phyloP scores from a whole-genome alignment of 169 alveolate species.

The Plasmodium vivax region DNA sequence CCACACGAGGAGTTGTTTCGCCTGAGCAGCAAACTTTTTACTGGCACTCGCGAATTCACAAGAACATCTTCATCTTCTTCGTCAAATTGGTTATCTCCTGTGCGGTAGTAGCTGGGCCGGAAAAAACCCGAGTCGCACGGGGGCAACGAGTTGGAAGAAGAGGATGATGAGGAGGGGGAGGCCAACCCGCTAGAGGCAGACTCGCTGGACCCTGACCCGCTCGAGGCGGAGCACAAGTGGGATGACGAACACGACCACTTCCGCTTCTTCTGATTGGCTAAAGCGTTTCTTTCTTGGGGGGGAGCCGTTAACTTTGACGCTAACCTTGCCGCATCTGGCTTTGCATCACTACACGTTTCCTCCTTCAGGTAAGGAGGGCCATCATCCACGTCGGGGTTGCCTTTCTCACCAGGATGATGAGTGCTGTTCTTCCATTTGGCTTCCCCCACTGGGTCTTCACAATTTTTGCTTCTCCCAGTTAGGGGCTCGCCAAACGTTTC shows the following conservation, averaged over 20 bases:
- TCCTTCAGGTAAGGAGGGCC: neutral
- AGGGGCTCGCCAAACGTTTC: neutral
- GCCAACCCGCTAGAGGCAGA: neutral
- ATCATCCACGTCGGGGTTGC: neutral
- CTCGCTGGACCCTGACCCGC: neutral
- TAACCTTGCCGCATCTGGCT: neutral
- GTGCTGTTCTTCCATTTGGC: neutral
- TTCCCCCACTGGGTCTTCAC: neutral
- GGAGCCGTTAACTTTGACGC: neutral
- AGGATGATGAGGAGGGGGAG: neutral
- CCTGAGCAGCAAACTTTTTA: neutral
- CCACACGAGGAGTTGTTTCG: neutral
- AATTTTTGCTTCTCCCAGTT: neutral
- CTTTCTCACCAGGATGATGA: neutral
- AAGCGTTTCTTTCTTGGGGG: neutral
- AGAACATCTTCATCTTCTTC: neutral
- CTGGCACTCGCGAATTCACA: conserved; percentile 35
- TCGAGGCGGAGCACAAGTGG: neutral
- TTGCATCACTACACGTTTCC: neutral
- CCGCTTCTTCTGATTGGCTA: neutral
- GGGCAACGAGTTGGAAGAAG: conserved; percentile 7
- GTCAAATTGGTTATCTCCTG: neutral
- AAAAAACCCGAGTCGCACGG: neutral
- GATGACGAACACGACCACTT: conserved; percentile 14
- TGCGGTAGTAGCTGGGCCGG: neutral